These are phyloP conservation scores for Nakazawaea siamensis DNA, from an alignment of 805 yeast genomes.

Conservation along the genomic window DNA sequence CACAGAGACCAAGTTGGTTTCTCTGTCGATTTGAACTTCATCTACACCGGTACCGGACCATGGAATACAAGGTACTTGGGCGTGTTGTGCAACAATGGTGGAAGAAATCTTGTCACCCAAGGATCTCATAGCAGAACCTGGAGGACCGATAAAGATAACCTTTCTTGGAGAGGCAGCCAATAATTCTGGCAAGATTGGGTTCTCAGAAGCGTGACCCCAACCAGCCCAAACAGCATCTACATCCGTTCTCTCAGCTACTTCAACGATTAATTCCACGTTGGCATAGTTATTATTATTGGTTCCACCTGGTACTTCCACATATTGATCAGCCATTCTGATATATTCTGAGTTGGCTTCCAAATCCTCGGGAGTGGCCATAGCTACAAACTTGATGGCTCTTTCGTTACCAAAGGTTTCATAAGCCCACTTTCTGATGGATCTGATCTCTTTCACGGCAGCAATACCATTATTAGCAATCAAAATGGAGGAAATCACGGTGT, in stretches of 20 bases:
- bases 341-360: constrained; percentile 94
- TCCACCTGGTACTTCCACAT: constrained; percentile 98
- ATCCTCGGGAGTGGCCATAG: constrained; percentile 99
- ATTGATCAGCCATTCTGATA: constrained; percentile 98
- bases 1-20: constrained; percentile 80
- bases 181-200: constrained; percentile 88
- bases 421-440: constrained; percentile 98
- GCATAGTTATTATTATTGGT: constrained; percentile 98
- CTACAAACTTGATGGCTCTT: constrained; percentile 87
- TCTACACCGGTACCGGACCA: constrained; percentile 99
- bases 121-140: constrained; percentile 99
- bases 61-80: constrained; percentile 96
- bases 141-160: constrained; percentile 95
- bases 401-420: constrained; percentile 98
- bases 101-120: constrained; percentile 97
- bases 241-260: constrained; percentile 90
- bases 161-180: constrained; percentile 88
- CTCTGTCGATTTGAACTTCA: constrained; percentile 59
- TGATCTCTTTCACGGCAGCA: constrained; percentile 97
- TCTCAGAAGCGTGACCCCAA: constrained; percentile 99
- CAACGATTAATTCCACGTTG: constrained; percentile 94
- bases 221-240: constrained; percentile 99
- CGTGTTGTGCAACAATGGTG: constrained; percentile 98
- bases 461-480: constrained; percentile 98
- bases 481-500: constrained; percentile 83